phyloP scores from a whole-genome alignment of 164 flowering plant genomes.

The Nymphaea colorata region DNA sequence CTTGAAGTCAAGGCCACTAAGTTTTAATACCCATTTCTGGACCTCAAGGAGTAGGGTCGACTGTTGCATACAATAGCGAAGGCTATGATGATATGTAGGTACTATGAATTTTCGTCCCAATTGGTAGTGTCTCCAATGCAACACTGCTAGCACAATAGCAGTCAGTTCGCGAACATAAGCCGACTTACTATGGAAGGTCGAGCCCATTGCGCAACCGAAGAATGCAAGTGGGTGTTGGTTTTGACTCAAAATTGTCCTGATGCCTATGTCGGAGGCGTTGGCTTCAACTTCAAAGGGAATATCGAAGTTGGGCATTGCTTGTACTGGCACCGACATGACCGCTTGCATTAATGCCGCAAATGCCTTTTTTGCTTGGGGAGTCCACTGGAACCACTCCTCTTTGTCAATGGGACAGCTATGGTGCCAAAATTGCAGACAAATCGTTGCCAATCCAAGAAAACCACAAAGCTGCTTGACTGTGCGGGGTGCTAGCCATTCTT shows the following conservation, averaged over 20 bases:
- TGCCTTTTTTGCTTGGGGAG: not conserved
- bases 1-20: not conserved
- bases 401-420: conserved; percentile 1
- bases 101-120: conserved; percentile 2
- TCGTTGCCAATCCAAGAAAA: conserved; percentile 1
- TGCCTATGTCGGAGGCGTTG: not conserved
- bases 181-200: not conserved
- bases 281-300: not conserved
- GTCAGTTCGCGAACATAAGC: conserved; percentile 4
- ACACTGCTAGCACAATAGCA: not conserved
- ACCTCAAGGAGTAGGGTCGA: not conserved
- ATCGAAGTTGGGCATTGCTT: not conserved
- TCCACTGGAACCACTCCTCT: not conserved
- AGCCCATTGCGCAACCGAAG: not conserved
- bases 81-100: conserved; percentile 4
- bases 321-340: not conserved
- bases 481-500: not conserved
- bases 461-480: not conserved
- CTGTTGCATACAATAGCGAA: not conserved
- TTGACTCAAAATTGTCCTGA: conserved; percentile 3
- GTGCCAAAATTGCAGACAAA: not conserved
- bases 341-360: not conserved
- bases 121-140: conserved; percentile 1
- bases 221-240: not conserved
- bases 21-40: not conserved